Evolutionary conservation across 164 flowering plant genomes (phyloP).

Genomic region (Malania oleifera): DNA sequence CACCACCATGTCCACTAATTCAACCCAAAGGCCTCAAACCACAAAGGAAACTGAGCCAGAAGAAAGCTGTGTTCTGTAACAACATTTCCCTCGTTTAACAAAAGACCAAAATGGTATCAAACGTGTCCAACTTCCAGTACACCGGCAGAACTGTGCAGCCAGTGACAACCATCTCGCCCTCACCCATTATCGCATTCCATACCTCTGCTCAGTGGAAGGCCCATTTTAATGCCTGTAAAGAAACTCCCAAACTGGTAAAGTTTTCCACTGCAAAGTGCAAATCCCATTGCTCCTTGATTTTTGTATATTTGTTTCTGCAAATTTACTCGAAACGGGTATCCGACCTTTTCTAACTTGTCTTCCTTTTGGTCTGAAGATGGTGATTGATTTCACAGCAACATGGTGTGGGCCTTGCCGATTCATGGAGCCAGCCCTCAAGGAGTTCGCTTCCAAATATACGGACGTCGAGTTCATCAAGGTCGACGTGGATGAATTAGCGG

Average conservation of each 20-base stretch:
- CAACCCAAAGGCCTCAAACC: no score
- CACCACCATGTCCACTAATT: no score
- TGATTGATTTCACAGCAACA: slow-evolving; percentile 58
- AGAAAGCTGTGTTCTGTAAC: not conserved
- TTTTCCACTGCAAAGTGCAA: not conserved
- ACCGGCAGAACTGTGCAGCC: not conserved
- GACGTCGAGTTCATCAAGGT: slow-evolving; percentile 63
- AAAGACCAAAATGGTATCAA: slow-evolving; percentile 20
- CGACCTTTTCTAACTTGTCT: not conserved
- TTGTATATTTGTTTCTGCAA: not conserved
- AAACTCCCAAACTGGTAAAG: slow-evolving; percentile 33
- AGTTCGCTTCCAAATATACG: slow-evolving; percentile 35
- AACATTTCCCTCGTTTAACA: no score
- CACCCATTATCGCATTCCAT: slow-evolving; percentile 22
- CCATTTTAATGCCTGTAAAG: slow-evolving; percentile 31
- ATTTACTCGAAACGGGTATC: not conserved
- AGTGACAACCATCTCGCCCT: not conserved
- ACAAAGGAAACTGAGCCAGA: not conserved
- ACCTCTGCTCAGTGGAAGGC: slow-evolving; percentile 33
- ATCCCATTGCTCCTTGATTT: not conserved
- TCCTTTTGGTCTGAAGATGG: slow-evolving; percentile 32
- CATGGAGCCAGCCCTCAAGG: slow-evolving; percentile 46
- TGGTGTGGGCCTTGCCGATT: slow-evolving; percentile 71
- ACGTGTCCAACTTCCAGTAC: slow-evolving; percentile 1
- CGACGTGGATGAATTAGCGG: slow-evolving; percentile 57